A percentile compares a stretch with the other conserved stretches of the same genome.
Evolutionary conservation across 805 yeast genomes (phyloP).

Genomic region (Candida chauliodis): DNA sequence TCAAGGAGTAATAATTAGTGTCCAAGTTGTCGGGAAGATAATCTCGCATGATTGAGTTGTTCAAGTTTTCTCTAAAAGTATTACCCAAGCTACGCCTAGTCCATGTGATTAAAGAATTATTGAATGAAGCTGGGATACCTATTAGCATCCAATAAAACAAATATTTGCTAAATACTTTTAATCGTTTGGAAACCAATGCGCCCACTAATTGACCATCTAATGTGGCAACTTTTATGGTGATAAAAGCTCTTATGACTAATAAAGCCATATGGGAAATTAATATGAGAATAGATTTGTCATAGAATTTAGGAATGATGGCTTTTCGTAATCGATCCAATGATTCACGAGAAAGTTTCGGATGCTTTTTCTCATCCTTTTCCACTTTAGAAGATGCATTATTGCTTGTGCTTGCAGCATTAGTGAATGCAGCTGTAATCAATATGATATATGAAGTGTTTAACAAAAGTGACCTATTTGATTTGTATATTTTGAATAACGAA

Average conservation of each 20-base stretch:
- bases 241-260: conserved; percentile 62
- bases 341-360: conserved; percentile 27
- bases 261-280: conserved; percentile 55
- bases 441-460: conserved; percentile 41
- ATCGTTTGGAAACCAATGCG: conserved; percentile 67
- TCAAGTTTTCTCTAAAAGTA: conserved; percentile 60
- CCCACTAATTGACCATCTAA: conserved; percentile 86
- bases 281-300: conserved; percentile 27
- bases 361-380: conserved; percentile 10
- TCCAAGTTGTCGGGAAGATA: conserved; percentile 69
- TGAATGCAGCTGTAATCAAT: conserved; percentile 39
- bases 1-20: conserved; percentile 70
- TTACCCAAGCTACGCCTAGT: conserved; percentile 56
- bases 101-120: conserved; percentile 66
- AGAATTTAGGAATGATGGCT: conserved; percentile 32
- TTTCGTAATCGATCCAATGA: conserved; percentile 27
- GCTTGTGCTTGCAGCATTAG: conserved; percentile 35
- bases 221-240: conserved; percentile 79
- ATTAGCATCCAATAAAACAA: conserved; percentile 75
- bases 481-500: conserved; percentile 31
- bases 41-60: conserved; percentile 58
- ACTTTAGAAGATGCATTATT: conserved; percentile 1
- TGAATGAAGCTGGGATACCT: conserved; percentile 82
- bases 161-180: conserved; percentile 58
- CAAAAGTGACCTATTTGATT: conserved; percentile 36